These are phyloP conservation scores for Aspergillaceae sp. DNA, from an alignment of 2,329 filamentous ascomycete species.

Conservation along the genomic window DNA sequence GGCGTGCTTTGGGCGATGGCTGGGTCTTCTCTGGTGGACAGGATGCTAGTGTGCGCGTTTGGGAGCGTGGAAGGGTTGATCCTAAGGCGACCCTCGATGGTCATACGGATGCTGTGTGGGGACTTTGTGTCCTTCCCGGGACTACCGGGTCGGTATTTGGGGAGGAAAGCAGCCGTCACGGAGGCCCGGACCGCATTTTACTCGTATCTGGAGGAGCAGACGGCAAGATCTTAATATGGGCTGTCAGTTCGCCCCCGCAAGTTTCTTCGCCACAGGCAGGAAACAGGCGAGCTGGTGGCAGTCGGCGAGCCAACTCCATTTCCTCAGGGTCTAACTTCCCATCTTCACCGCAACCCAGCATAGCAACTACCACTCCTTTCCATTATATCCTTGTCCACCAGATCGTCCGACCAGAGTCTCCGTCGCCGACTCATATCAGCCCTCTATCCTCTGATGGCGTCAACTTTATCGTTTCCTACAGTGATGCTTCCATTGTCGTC, in stretches of 20 bases:
- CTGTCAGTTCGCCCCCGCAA: constrained; percentile 82
- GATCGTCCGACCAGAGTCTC: constrained; percentile 61
- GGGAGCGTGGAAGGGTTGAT: constrained; percentile 90
- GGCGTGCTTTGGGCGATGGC: constrained; percentile 79
- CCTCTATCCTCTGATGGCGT: constrained; percentile 74
- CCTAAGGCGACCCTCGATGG: constrained; percentile 91
- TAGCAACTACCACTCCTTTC: constrained; percentile 78
- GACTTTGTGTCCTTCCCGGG: constrained; percentile 81
- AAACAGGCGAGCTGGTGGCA: constrained; percentile 62
- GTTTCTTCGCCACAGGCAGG: constrained; percentile 70
- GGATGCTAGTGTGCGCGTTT: constrained; percentile 85
- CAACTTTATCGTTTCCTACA: constrained; percentile 86
- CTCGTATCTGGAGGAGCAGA: constrained; percentile 89
- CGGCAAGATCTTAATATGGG: constrained; percentile 87
- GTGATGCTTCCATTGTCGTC: constrained; percentile 80
- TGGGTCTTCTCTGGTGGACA: constrained; percentile 99
- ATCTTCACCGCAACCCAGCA: constrained; percentile 78
- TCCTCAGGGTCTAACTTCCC: constrained; percentile 90
- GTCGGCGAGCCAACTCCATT: constrained; percentile 82
- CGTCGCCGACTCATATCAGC: constrained; percentile 85
- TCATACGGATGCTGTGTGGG: constrained; percentile 93
- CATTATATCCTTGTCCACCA: constrained; percentile 80
- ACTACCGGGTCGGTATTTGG: constrained; percentile 76
- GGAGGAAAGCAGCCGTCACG: constrained; percentile 59
- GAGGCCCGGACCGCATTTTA: constrained; percentile 74